These are phyloP conservation scores for Amanita pseudoporphyria DNA, from an alignment of 768 basidiomycete genomes.

Conservation along the genomic window DNA sequence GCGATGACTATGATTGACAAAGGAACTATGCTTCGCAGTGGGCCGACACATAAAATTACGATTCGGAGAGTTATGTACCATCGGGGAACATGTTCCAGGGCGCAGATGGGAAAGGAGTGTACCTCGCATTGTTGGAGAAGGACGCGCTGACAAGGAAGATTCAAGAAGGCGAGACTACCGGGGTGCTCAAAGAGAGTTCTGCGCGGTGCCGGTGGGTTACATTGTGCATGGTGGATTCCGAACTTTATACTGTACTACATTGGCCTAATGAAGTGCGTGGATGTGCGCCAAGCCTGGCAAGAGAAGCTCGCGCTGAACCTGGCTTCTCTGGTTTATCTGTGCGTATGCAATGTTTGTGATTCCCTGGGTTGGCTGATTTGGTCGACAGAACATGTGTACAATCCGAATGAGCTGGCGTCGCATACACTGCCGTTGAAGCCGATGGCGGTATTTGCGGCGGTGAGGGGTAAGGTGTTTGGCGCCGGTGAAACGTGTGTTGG, in stretches of 20 bases:
- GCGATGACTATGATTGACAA: constrained; percentile 71
- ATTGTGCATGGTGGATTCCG: constrained; percentile 88
- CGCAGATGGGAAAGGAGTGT: constrained; percentile 49
- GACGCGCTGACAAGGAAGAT: constrained; percentile 80
- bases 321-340: constrained; percentile 92
- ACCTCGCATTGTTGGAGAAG: constrained; percentile 38
- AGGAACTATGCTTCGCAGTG: constrained; percentile 70
- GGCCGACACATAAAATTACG: constrained; percentile 75
- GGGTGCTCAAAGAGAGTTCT: no score
- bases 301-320: constrained; percentile 95
- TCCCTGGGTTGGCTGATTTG: no score
- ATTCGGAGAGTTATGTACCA: no score
- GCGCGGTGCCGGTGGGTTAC: constrained; percentile 82
- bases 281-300: constrained; percentile 93
- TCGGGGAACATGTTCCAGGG: no score
- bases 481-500: constrained; percentile 57
- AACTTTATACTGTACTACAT: no score
- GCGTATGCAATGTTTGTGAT: constrained; percentile 77
- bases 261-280: constrained; percentile 90
- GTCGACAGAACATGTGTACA: constrained; percentile 90
- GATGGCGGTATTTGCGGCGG: constrained; percentile 68
- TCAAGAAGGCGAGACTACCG: constrained; percentile 76
- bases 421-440: constrained; percentile 58
- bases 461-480: constrained; percentile 99
- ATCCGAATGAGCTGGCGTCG: no score